Conservation (phyloP, 2,329 filamentous ascomycete genomes). For the Aotearoamyces nothofagi region DNA sequence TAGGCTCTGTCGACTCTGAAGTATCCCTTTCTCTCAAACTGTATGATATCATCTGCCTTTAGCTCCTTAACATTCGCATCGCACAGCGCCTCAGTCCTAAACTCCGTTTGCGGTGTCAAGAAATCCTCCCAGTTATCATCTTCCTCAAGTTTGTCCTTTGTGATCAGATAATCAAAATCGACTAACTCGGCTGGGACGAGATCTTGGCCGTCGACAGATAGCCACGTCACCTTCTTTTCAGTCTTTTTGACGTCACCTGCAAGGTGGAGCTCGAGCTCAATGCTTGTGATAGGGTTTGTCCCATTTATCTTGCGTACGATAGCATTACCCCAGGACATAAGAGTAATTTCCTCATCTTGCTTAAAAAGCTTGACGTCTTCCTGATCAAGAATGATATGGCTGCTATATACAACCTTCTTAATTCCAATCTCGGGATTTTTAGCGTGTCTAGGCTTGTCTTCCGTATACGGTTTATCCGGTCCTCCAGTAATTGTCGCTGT, state of each 20-base stretch:
- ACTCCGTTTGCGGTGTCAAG: conserved; percentile 61
- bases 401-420: conserved; percentile 73
- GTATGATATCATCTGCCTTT: conserved; percentile 82
- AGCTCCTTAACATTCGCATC: conserved; percentile 68
- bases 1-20: conserved; percentile 65
- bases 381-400: conserved; percentile 69
- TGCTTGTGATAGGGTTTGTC: conserved; percentile 43
- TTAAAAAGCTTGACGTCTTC: conserved; percentile 71
- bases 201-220: conserved; percentile 57
- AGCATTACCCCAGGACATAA: conserved; percentile 95
- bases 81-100: conserved; percentile 58
- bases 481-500: conserved; percentile 53
- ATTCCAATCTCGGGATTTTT: conserved; percentile 77
- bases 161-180: conserved; percentile 86
- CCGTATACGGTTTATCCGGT: conserved; percentile 43
- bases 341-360: conserved; percentile 77
- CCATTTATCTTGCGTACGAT: conserved; percentile 54
- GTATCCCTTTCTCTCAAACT: conserved; percentile 88
- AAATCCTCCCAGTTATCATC: conserved; percentile 72
- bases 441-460: conserved; percentile 73
- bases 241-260: conserved; percentile 90
- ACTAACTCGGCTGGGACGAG: conserved; percentile 73
- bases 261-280: conserved; percentile 79
- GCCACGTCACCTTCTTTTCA: conserved; percentile 91
- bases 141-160: conserved; percentile 80